Evolutionary conservation across 148 eudicot genomes (phyloP).

Genomic region (Dysphania ambrosioides): DNA sequence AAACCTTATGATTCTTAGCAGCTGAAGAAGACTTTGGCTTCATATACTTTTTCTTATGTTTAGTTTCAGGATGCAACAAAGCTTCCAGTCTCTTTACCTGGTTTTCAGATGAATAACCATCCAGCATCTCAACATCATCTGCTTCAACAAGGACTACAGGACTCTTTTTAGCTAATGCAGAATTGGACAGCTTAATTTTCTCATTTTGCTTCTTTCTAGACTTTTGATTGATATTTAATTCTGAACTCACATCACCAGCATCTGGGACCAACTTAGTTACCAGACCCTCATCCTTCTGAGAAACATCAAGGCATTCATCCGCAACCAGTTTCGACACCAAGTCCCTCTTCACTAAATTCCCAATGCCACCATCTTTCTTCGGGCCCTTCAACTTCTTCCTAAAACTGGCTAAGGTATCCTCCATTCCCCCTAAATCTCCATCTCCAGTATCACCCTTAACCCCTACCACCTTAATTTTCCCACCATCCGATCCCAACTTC

Average conservation of each 20-base stretch:
- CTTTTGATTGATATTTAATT: conserved; percentile 16
- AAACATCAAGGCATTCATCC: conserved; percentile 25
- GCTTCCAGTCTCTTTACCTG: conserved; percentile 11
- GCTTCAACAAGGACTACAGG: conserved; percentile 3
- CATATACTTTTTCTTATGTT: conserved; percentile 30
- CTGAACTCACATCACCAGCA: conserved; percentile 24
- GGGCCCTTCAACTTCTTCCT: conserved; percentile 88
- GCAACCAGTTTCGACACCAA: conserved; percentile 21
- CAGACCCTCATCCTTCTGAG: conserved; percentile 26
- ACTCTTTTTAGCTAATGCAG: conserved; percentile 12
- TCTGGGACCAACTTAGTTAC: conserved; percentile 19
- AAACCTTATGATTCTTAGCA: conserved; percentile 19
- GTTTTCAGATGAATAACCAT: conserved; percentile 14
- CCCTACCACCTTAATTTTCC: conserved; percentile 34
- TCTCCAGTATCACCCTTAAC: conserved; percentile 30
- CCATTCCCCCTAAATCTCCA: conserved; percentile 67
- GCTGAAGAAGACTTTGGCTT: conserved; percentile 31
- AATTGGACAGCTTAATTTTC: conserved; percentile 17
- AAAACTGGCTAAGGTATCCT: conserved; percentile 89
- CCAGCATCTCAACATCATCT: conserved; percentile 14
- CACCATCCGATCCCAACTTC: conserved; percentile 42
- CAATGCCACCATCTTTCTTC: conserved; percentile 51
- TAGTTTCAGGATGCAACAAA: background rate
- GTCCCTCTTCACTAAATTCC: conserved; percentile 23
- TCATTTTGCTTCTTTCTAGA: conserved; percentile 13